Percentiles rank a stretch among this genome's conserved stretches.
Evolutionary conservation across 148 eudicot genomes (phyloP).

Genomic region (Camellia lanceoleosa): DNA sequence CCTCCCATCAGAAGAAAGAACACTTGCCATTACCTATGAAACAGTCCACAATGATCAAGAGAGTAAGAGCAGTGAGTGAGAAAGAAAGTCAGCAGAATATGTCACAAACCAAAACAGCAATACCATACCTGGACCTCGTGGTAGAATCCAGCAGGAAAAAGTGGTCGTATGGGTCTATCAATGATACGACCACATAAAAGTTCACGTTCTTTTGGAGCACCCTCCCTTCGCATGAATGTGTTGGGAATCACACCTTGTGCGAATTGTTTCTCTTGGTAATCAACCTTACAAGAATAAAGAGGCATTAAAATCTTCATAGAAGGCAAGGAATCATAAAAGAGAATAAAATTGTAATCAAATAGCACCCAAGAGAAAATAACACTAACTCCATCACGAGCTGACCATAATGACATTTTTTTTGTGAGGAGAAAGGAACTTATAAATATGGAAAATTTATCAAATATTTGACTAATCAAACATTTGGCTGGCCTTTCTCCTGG

Average conservation of each 20-base stretch:
- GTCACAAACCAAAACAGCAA: neutral
- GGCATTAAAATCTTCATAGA: constrained; percentile 3
- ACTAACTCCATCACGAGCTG: too few species aligned
- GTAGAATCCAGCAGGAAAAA: constrained; percentile 90
- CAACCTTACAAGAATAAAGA: constrained; percentile 55
- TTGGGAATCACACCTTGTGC: constrained; percentile 93
- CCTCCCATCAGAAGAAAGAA: constrained; percentile 95
- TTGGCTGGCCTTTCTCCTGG: too few species aligned
- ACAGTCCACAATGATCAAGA: neutral
- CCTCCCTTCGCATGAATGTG: constrained; percentile 96
- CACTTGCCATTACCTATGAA: constrained; percentile 79
- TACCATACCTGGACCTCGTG: constrained; percentile 92
- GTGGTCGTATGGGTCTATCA: constrained; percentile 94
- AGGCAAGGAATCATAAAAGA: neutral
- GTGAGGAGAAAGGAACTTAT: too few species aligned
- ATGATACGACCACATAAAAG: constrained; percentile 91
- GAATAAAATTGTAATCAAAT: too few species aligned
- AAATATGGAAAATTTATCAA: too few species aligned
- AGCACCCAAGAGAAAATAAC: too few species aligned
- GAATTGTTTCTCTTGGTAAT: constrained; percentile 95
- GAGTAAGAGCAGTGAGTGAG: neutral
- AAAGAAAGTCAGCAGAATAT: neutral
- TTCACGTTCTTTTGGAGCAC: constrained; percentile 99
- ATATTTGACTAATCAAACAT: too few species aligned
- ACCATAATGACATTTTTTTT: too few species aligned